Evolutionary conservation across 495 filamentous ascomycete species (phyloP).

Genomic region (Aspergillus diversus): DNA sequence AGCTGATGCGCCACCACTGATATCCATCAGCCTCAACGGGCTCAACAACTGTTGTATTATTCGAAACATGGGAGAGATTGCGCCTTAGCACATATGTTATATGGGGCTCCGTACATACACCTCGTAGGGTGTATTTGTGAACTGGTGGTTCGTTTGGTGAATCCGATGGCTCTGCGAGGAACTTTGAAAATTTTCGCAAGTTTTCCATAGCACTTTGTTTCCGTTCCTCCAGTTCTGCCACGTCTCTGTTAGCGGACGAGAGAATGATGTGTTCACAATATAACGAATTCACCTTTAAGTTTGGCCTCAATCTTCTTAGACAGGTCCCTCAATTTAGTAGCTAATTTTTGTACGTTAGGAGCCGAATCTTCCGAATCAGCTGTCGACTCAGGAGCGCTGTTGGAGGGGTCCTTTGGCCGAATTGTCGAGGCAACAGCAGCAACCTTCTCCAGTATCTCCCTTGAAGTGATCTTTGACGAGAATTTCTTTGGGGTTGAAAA

Average conservation of each 20-base stretch:
- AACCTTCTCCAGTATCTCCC: slow-evolving; percentile 42
- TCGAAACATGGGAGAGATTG: slow-evolving; percentile 3
- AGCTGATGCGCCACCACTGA: slow-evolving; percentile 62
- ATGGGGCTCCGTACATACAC: slow-evolving; percentile 55
- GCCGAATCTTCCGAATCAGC: slow-evolving; percentile 23
- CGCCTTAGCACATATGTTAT: slow-evolving; percentile 54
- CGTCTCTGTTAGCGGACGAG: slow-evolving; percentile 16
- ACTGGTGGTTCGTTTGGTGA: slow-evolving; percentile 46
- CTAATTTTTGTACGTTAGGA: slow-evolving; percentile 36
- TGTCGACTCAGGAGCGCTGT: slow-evolving; percentile 18
- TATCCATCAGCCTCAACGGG: slow-evolving; percentile 31
- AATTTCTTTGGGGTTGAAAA: slow-evolving; percentile 32
- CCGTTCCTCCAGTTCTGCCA: slow-evolving; percentile 54
- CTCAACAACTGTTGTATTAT: slow-evolving; percentile 26
- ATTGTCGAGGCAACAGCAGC: slow-evolving; percentile 33
- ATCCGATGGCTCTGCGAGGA: slow-evolving; percentile 58
- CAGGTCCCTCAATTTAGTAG: slow-evolving; percentile 42
- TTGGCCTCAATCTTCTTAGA: slow-evolving; percentile 53
- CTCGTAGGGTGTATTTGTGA: slow-evolving; percentile 55
- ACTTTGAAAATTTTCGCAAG: slow-evolving; percentile 52
- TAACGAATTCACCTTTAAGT: slow-evolving; percentile 44
- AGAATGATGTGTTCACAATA: background rate
- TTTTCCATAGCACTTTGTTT: slow-evolving; percentile 52
- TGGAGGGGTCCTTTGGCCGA: slow-evolving; percentile 29
- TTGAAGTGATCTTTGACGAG: slow-evolving; percentile 33